Conservation (phyloP, 331 rosid genomes). For the Quercus lobata region DNA sequence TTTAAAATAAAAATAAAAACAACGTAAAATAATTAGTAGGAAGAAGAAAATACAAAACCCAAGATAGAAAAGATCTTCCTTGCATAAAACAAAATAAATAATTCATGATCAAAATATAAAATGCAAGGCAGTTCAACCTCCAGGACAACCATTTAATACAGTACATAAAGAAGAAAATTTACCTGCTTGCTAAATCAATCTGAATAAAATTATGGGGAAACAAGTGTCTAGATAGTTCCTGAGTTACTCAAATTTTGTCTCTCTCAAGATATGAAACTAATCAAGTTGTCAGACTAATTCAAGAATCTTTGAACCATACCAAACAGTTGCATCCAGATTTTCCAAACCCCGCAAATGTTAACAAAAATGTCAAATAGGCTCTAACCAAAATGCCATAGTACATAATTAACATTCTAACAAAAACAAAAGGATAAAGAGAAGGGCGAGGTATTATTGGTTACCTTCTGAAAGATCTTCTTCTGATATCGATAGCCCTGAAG, state of each 20-base stretch:
- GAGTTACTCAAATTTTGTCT: neutral
- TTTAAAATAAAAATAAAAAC: neutral
- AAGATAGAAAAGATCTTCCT: neutral
- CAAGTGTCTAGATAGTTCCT: neutral
- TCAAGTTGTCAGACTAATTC: neutral
- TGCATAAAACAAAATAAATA: neutral
- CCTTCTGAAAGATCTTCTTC: constrained; percentile 74
- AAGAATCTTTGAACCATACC: neutral
- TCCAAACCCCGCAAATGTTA: neutral
- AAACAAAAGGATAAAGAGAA: neutral
- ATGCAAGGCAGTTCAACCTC: neutral
- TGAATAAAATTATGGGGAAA: neutral
- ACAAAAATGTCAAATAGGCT: neutral
- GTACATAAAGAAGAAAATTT: neutral
- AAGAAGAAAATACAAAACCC: neutral
- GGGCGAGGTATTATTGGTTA: constrained; percentile 20
- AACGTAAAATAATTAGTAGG: neutral
- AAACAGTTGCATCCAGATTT: neutral
- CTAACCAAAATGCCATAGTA: neutral
- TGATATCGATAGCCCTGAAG: constrained; percentile 83
- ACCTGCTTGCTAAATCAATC: no score
- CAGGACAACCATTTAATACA: neutral
- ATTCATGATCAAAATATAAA: neutral
- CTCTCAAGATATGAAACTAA: neutral
- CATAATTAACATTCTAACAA: neutral